phyloP scores from a whole-genome alignment of 2,329 filamentous ascomycete genomes.

The Aureobasidium mangrovei region DNA sequence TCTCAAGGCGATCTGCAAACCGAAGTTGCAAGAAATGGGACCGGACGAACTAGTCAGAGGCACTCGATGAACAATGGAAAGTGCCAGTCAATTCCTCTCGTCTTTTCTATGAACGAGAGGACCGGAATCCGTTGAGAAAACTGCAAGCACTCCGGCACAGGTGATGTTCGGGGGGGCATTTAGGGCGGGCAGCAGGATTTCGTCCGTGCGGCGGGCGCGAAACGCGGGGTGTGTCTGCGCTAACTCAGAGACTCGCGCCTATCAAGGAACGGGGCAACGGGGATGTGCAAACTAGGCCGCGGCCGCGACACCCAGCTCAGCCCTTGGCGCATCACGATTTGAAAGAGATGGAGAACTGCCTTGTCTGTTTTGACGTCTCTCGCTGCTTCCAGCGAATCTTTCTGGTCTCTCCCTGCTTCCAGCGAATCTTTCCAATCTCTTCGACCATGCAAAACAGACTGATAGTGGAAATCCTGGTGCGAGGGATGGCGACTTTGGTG shows the following conservation, averaged over 20 bases:
- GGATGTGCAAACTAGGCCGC: too few species aligned
- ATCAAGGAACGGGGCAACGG: too few species aligned
- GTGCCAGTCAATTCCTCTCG: conserved; percentile 1
- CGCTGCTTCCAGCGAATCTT: too few species aligned
- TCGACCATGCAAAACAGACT: background rate
- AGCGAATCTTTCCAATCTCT: background rate
- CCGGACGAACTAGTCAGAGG: background rate
- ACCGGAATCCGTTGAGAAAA: background rate
- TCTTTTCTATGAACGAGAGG: background rate
- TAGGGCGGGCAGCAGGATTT: too few species aligned
- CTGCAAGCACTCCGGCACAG: background rate
- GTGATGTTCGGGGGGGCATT: background rate
- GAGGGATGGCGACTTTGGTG: background rate
- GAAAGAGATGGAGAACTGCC: too few species aligned
- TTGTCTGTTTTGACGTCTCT: too few species aligned
- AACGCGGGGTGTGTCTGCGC: too few species aligned
- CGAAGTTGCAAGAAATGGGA: background rate
- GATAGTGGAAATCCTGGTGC: background rate
- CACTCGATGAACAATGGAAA: background rate
- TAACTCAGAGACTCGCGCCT: too few species aligned
- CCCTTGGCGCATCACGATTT: too few species aligned
- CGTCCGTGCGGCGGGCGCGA: background rate
- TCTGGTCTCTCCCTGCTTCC: too few species aligned
- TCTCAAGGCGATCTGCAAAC: background rate
- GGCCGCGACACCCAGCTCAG: too few species aligned